Evolutionary conservation across 495 filamentous ascomycete genomes (phyloP), one percentile per base, ranked within the genome.

Genomic region (Tuber magnatum): DNA sequence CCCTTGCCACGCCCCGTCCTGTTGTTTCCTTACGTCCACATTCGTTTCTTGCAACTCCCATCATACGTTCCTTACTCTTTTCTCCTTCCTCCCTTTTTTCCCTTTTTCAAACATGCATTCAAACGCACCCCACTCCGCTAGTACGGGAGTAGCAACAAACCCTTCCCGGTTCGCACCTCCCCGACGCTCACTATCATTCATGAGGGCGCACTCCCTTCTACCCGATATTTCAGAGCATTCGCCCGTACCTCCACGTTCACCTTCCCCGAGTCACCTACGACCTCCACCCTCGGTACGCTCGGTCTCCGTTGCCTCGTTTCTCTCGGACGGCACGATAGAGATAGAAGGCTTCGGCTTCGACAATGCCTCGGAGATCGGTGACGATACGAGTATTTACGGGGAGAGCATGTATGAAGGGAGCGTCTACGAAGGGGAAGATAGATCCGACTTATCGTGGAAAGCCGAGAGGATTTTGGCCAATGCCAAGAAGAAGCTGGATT

Each of bases 261-360:
- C 76, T n/a, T 42, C 41, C 10, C 77, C 73, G 10, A 68, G 69
- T 24, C 40, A 44, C 71, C 38, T 71, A 42, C 79, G 69, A 24
- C 73, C 65, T 39, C 73, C 65, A 5, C 75, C 71, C 3, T 71
- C 75, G n/a, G 65, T 77, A 22, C 78, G 81, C 35, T 75, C 73
- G n/a, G 78, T 82, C 69, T 82, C 77, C 1, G 78, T 82, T 38
- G 74, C 81, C 9, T 82, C 81, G 28, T 82, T 82, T 42, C 69
- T 82, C 9, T 82, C 81, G 1, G 81, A 82, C 38, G 81, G 81
- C 51, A 82, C 81, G 20, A 77, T 82, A 51, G 80, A 82, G 69
- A 80, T 82, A 10, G 81, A 82, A 40, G 81, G 80, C 10, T 82
- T 82, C 56, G 80, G 80, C 43, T 82, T 82, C 39, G 80, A 82